Evolutionary conservation across 495 filamentous ascomycete species (phyloP), one percentile per base, ranked within the genome.

Genomic region (Glarea lozoyensis): DNA sequence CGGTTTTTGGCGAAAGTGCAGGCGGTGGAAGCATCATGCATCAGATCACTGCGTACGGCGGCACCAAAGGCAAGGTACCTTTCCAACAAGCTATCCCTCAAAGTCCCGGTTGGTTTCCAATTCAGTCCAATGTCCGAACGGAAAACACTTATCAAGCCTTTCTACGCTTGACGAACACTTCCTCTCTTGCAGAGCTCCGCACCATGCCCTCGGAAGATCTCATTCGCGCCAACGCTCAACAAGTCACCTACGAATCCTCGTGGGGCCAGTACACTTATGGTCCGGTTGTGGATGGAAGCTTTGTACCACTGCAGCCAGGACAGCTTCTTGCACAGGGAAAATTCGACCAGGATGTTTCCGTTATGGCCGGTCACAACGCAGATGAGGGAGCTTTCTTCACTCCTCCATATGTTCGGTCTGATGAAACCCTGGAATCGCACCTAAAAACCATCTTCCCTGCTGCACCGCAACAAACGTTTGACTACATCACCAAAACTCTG

Each of bases 1-100:
- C 85, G 1, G 68, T 88, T 10, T 69, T 75, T 43, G 85, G 85
- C 12, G 77, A 86, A 43, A 81, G 76, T 4, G 81, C 84, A 2
- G 84, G 84, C 20, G 83, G 67, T 6, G 79, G 78, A 0, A 70
- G 65, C 1, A 72, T 83, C 42, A 62, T 84, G 58, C 79, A 84
- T 49, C 81, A 84, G 45, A 66, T 84, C 40, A 80, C 76, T 2
- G 72, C 73, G 0, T 67, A 70, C 42, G 73, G 75, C 20, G 70
- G 69, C 2, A 41, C 49, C 12, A 23, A 48, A 23, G 36, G 45
- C 10, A 29, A 38, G 11, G 40, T 52, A 0, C 55, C 54, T 0
- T 62, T 64, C 38, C 24, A 39, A 24, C 38, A 40, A 24, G 60
- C 55, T 18, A 56, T 63, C 22, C 20, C 40, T 10, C 56, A 59